These are phyloP conservation scores for Eucalyptus curtisii DNA, from an alignment of 345 rosid species.

Conservation along the genomic window DNA sequence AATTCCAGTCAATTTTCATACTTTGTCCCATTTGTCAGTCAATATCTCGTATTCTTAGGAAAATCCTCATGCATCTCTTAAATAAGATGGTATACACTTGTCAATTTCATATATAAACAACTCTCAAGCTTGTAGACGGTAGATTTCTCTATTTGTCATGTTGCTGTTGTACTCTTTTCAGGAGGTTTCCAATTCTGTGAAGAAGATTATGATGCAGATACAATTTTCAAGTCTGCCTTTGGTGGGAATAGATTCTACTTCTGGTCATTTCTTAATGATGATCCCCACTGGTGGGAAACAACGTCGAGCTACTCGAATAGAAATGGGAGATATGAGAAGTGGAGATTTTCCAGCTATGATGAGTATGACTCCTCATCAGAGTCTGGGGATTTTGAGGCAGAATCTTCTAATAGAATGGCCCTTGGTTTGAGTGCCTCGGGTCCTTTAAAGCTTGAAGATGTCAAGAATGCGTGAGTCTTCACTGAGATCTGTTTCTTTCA, in stretches of 20 bases:
- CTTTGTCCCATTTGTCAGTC: neutral
- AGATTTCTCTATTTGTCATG: neutral
- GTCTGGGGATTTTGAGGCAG: conserved; percentile 23
- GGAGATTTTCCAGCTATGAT: conserved; percentile 37
- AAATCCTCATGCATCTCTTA: neutral
- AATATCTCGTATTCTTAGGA: neutral
- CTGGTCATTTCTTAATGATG: conserved; percentile 66
- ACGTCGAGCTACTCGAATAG: conserved; percentile 24
- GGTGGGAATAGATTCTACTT: conserved; percentile 42
- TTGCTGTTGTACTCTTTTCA: conserved; percentile 11
- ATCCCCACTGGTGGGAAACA: conserved; percentile 14
- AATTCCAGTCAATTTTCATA: neutral
- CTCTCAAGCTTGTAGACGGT: neutral
- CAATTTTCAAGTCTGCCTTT: conserved; percentile 47
- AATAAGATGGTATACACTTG: neutral
- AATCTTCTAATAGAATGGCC: conserved; percentile 54
- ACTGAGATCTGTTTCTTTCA: neutral
- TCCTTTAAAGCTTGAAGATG: conserved; percentile 68
- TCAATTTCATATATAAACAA: neutral
- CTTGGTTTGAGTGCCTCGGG: conserved; percentile 73
- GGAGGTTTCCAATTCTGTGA: conserved; percentile 57
- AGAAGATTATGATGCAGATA: conserved; percentile 39
- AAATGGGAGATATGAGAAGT: conserved; percentile 19
- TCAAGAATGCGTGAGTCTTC: conserved; percentile 69
- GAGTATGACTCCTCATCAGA: conserved; percentile 48